Conservation (phyloP, 2,329 filamentous ascomycete species). For the Aciculosporium take region DNA sequence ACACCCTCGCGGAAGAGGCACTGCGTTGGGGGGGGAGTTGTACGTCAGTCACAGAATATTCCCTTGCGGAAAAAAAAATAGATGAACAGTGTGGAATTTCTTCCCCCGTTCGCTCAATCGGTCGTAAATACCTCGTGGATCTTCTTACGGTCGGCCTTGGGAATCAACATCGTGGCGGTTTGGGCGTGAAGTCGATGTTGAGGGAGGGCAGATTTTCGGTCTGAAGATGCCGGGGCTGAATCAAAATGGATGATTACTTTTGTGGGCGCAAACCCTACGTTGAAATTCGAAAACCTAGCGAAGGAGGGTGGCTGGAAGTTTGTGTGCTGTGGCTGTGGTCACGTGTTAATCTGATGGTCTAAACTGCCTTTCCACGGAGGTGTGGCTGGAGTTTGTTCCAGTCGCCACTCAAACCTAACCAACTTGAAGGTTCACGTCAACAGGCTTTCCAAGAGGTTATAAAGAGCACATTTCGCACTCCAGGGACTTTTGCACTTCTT, state of each 20-base stretch:
- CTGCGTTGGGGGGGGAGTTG: constrained; percentile 25
- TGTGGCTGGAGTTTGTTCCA: not conserved
- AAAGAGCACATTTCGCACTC: not conserved
- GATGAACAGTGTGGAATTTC: not conserved
- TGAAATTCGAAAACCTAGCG: constrained; percentile 21
- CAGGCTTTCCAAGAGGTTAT: not conserved
- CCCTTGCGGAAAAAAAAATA: not conserved
- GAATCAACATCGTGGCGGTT: constrained; percentile 80
- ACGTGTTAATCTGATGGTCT: constrained; percentile 18
- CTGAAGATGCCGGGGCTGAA: constrained; percentile 21
- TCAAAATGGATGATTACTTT: constrained; percentile 31
- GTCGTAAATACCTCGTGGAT: constrained; percentile 61
- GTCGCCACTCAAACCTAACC: not conserved
- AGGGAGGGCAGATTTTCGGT: constrained; percentile 25
- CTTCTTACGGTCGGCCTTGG: constrained; percentile 99
- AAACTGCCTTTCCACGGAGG: not conserved
- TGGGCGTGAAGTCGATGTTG: constrained; percentile 36
- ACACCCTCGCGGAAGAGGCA: constrained; percentile 92
- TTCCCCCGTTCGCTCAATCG: not conserved
- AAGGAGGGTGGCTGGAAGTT: constrained; percentile 18
- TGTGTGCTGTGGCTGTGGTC: constrained; percentile 15
- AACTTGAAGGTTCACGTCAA: not conserved
- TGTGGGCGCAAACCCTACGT: constrained; percentile 31
- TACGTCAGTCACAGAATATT: constrained; percentile 12
- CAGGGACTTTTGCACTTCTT: not conserved